Evolutionary conservation across 805 yeast genomes (phyloP), one percentile per base, ranked within the genome.

Genomic region (Spencermartinsiella europaea): DNA sequence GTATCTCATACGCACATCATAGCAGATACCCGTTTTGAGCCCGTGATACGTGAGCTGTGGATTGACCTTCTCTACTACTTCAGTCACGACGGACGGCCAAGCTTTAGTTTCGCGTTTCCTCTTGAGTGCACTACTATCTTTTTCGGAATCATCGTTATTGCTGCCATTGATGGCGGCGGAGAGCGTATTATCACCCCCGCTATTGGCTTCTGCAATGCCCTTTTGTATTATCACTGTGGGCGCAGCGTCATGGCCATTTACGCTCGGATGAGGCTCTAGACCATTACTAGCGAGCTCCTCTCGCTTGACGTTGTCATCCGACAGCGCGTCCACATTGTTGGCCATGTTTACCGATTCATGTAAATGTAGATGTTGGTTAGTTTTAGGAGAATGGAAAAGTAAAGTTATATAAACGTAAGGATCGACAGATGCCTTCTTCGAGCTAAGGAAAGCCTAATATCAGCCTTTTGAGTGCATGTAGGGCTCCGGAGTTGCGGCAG

Each of bases 1-100:
- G 65, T 91, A 93, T 51, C 99, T 75, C 98, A 93, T 93, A 52
- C 98, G 75, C 17, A 89, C 97, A 64, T 93, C 99, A 66, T 93
- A 93, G 49, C 95, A 91, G 5, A 93, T 69, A 0, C 99, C 99
- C 0, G 99, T 91, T 63, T 89, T 91, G 58, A 85, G 68, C 2
- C 85, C 86, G 20, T 77, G 73, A 61, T 85, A 85, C 45, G 74
- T 73, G n/a, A 86, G 69, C 50, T 81, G 80, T 1, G 95, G 91
- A 14, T 31, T 21, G 8, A 14, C 34, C 34, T 21, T 12, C 16
- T 16, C 22, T n/a, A 19, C 41, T 5, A n/a, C 36, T 5, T 21
- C 36, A 7, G 31, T 25, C 12, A 7, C 31, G 31, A 7, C 31
- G 10, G 31, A 25, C 31, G 12, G 10, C 31, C 7, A 7, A 7